Evolutionary conservation across 2,329 filamentous ascomycete genomes (phyloP).

Genomic region (Allantophomopsis lycopodina): DNA sequence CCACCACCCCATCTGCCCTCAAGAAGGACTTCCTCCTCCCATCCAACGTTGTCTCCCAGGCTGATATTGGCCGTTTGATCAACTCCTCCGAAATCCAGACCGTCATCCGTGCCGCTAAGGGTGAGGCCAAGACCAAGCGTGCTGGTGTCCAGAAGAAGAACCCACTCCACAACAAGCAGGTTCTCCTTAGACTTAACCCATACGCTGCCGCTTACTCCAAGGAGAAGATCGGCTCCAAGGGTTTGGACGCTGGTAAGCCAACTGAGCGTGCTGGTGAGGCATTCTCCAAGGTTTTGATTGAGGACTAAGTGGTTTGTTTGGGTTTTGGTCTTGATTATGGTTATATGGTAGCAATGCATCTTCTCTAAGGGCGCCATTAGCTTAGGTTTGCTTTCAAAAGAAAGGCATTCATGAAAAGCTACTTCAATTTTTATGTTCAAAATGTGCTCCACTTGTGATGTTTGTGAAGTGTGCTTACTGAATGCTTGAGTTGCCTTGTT

Average conservation of each 20-base stretch:
- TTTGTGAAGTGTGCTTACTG: too few relatives aligned
- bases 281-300: slow-evolving; percentile 28
- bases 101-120: slow-evolving; percentile 85
- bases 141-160: slow-evolving; percentile 98
- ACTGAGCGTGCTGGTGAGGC: slow-evolving; percentile 15
- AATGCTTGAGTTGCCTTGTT: too few relatives aligned
- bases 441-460: too few relatives aligned
- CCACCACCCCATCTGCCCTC: slow-evolving; percentile 74
- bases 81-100: slow-evolving; percentile 98
- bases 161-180: slow-evolving; percentile 97
- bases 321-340: slow-evolving; percentile 7
- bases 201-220: slow-evolving; percentile 87
- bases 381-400: too few relatives aligned
- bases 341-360: too few relatives aligned
- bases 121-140: slow-evolving; percentile 81
- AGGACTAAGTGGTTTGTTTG: slow-evolving; percentile 26
- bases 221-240: slow-evolving; percentile 66
- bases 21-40: slow-evolving; percentile 99
- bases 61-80: slow-evolving; percentile 94
- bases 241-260: slow-evolving; percentile 49
- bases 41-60: slow-evolving; percentile 81
- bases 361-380: too few relatives aligned
- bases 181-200: slow-evolving; percentile 95
- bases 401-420: too few relatives aligned
- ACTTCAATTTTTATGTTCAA: too few relatives aligned